Evolutionary conservation across 805 yeast genomes (phyloP), one percentile per base, ranked within the genome.

Genomic region (Cyberlindnera suaveolens): DNA sequence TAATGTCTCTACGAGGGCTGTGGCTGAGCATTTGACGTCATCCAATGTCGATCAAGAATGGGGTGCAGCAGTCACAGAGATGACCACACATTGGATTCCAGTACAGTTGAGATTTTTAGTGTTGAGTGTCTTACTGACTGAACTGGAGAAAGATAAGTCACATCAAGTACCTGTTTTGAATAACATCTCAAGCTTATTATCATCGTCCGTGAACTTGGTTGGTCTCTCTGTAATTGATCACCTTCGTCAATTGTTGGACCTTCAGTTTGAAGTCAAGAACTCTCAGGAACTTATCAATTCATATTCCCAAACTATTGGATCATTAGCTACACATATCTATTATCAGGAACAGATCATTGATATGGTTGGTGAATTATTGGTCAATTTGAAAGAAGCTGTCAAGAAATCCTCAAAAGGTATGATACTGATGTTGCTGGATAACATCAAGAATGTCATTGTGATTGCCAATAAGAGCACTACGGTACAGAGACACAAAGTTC

Each of bases 341-440:
- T 91, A 91, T 60, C 81, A 81, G 46, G 95, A 88, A 51, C 99
- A 93, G 61, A 77, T 84, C 5, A 74, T 82, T 14, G 97, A 90
- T 59, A 82, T 91, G 68, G 67, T 89, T 16, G 75, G 78, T 26
- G 95, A 85, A 45, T 67, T 89, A 14, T 63, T 81, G 34, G 52
- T 72, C 16, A 75, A 58, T 41, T 45, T 68, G 30, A 63, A 61
- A 38, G 60, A 60, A 6, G 69, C 37, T 30, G 13, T 33, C 7
- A 33, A 40, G 6, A 31, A 32, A 15, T 34, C 41, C 14, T 19
- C 41, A 7, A 17, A 14, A 4, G 34, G 36, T 9, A 23, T 48
- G 6, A 43, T 50, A 14, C 18, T 44, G 27, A 44, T 40, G 5
- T 20, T 50, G 4, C 36, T 58, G 37, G 49, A 50, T 14, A 49